Base-by-base conservation (phyloP, 768 basidiomycete genomes). In the Tricholoma sp. region DNA sequence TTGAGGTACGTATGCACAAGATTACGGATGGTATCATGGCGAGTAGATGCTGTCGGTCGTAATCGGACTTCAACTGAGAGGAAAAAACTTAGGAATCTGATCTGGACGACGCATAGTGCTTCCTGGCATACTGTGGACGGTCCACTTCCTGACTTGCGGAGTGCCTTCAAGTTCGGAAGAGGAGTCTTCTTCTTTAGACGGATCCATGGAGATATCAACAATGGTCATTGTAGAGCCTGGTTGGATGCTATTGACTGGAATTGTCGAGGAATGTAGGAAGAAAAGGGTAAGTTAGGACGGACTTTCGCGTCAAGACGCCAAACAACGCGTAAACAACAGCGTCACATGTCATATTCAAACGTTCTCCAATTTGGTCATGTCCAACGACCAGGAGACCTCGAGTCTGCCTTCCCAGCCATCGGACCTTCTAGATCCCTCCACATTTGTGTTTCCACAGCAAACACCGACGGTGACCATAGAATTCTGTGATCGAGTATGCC, bases 401-500 rank as follows among this genome's bases (percentile, higher is more conserved):
- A n/a, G n/a, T n/a, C n/a, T n/a, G n/a, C 19, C 27, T 52, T 21
- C 37, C 3, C 12, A 19, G 39, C 21, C 18, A 19, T 27, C 35
- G 34, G 46, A 58, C 18, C 54, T 69, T 6, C 62, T 79, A 41
- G 79, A 86, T 59, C 73, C 78, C 2, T 67, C 79, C 0, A 80
- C 80, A 0, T 88, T 89, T 66, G 69, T 80, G 9, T 79, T 81
- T 56, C 88, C 86, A 2, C 69, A 67, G 6, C 72, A 77, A 19
- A 61, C 66, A 16, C 71, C 89, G 2, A 80, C 80, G 27, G 73
- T 96, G n/a, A 81, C 80, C 6, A 89, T 98, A 60, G 94, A 98
- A 70, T 98, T 93, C 67, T 98, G 94, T 70, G 91, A 95, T 69
- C 78, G 92, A 75, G 91, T 93, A 67, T 66, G 88, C 41, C 29